Evolutionary conservation across 2,329 filamentous ascomycete genomes (phyloP).

Genomic region (Chaetomiaceae sp.): DNA sequence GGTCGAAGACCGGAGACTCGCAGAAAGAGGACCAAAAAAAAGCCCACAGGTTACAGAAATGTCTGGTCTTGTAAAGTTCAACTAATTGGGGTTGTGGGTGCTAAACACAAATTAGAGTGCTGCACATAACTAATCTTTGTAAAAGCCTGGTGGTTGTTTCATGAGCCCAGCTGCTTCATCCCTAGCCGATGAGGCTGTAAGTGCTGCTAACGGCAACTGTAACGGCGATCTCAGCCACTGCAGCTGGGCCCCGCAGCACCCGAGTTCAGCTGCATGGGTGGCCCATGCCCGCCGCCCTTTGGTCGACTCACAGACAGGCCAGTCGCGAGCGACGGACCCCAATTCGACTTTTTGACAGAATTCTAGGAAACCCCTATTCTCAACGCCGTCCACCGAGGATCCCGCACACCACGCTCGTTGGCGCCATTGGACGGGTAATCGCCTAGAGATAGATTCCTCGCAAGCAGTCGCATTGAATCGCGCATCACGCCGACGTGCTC

Average conservation of each 20-base stretch:
- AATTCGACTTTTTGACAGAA: constrained; percentile 1
- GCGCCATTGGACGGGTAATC: neutral
- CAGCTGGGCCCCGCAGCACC: constrained; percentile 10
- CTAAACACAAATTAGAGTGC: too few species aligned
- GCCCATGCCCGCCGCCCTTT: constrained; percentile 1
- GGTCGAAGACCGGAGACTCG: too few species aligned
- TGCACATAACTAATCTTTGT: too few species aligned
- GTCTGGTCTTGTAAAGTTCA: too few species aligned
- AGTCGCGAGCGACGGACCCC: neutral
- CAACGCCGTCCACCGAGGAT: neutral
- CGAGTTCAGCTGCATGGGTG: neutral
- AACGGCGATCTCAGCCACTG: neutral
- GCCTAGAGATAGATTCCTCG: neutral
- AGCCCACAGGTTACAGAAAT: too few species aligned
- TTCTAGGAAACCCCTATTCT: neutral
- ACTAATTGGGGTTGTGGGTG: too few species aligned
- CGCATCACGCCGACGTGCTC: neutral
- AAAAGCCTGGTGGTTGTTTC: too few species aligned
- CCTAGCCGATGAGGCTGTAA: too few species aligned
- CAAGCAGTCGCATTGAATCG: neutral
- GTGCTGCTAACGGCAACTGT: too few species aligned
- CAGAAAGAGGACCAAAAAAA: too few species aligned
- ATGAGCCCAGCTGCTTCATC: too few species aligned
- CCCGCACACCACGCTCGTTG: neutral
- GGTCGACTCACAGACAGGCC: neutral